phyloP scores from a whole-genome alignment of 495 filamentous ascomycete genomes.

The Penicillium longicatenatum region DNA sequence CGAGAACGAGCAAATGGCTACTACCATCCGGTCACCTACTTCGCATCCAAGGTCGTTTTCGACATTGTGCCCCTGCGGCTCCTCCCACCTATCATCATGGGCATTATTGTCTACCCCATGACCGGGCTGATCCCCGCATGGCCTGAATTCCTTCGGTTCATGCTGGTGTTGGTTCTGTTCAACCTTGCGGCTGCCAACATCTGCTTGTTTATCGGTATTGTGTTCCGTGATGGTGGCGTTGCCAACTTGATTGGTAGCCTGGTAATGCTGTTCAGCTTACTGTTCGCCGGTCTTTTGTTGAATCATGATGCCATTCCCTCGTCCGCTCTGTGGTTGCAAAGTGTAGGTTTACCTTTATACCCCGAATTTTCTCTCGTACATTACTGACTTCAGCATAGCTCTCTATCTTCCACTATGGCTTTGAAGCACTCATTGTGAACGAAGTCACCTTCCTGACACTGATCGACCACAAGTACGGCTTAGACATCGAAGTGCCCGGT shows the following conservation, averaged over 20 bases:
- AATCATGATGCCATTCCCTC: constrained; percentile 92
- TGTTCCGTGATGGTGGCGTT: constrained; percentile 88
- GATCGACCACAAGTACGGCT: constrained; percentile 88
- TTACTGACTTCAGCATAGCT: constrained; percentile 47
- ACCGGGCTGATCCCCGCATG: constrained; percentile 85
- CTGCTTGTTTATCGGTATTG: constrained; percentile 93
- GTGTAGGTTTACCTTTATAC: constrained; percentile 46
- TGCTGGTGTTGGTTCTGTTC: constrained; percentile 91
- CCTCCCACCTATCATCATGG: constrained; percentile 94
- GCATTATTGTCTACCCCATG: constrained; percentile 98
- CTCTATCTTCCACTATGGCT: constrained; percentile 99
- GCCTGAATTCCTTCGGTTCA: constrained; percentile 85
- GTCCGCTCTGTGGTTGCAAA: constrained; percentile 83
- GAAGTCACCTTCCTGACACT: constrained; percentile 91
- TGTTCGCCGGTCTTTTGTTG: constrained; percentile 90
- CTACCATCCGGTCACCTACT: constrained; percentile 97
- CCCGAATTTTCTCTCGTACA: neutral
- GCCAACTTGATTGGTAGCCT: constrained; percentile 93
- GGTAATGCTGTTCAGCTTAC: constrained; percentile 95
- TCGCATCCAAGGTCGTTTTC: constrained; percentile 88
- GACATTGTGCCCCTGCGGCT: constrained; percentile 93
- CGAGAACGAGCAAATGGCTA: constrained; percentile 96
- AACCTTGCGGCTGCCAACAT: constrained; percentile 92
- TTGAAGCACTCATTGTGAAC: constrained; percentile 96
- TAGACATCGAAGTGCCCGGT: constrained; percentile 95